phyloP scores from a whole-genome alignment of 306 rosid species.

The Begonia loranthoides region DNA sequence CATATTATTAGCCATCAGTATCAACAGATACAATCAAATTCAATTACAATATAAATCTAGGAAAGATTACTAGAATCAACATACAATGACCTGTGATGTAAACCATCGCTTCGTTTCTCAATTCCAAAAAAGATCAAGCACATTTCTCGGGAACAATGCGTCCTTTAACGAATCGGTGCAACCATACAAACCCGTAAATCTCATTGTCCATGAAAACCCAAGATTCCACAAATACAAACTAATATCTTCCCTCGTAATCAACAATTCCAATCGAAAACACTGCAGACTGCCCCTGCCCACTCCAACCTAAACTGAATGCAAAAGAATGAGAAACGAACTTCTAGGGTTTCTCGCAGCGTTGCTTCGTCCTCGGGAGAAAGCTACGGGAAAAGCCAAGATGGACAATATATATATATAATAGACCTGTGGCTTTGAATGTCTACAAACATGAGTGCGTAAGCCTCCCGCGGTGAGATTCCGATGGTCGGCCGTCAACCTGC shows the following conservation, averaged over 20 bases:
- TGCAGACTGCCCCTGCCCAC: slow-evolving; percentile 13
- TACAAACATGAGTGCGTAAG: slow-evolving; percentile 43
- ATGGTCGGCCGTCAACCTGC: slow-evolving; percentile 27
- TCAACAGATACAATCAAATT: slow-evolving; percentile 6
- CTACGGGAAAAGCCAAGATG: not conserved
- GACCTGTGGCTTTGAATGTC: slow-evolving; percentile 23
- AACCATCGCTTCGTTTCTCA: slow-evolving; percentile 29
- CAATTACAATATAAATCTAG: not conserved
- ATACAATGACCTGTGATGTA: slow-evolving; percentile 13
- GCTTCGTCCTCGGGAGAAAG: slow-evolving; percentile 11
- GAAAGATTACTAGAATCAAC: slow-evolving; percentile 19
- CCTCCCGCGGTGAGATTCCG: slow-evolving; percentile 15
- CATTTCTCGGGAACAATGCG: slow-evolving; percentile 19
- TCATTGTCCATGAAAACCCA: slow-evolving; percentile 12
- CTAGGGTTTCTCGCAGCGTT: slow-evolving; percentile 27
- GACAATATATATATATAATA: slow-evolving; percentile 1
- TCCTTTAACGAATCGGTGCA: slow-evolving; percentile 8
- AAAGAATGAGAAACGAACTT: slow-evolving; percentile 7
- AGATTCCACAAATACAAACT: slow-evolving; percentile 1
- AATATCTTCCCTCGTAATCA: not conserved
- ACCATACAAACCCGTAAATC: slow-evolving; percentile 11
- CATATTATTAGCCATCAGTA: slow-evolving; percentile 42
- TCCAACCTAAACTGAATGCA: slow-evolving; percentile 6
- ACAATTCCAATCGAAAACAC: not conserved
- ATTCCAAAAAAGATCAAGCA: slow-evolving; percentile 19